Percentiles rank a stretch among this genome's conserved stretches.
These are phyloP conservation scores for Harringtonia aguacate DNA, from an alignment of 2,329 filamentous ascomycete genomes.

Conservation along the genomic window DNA sequence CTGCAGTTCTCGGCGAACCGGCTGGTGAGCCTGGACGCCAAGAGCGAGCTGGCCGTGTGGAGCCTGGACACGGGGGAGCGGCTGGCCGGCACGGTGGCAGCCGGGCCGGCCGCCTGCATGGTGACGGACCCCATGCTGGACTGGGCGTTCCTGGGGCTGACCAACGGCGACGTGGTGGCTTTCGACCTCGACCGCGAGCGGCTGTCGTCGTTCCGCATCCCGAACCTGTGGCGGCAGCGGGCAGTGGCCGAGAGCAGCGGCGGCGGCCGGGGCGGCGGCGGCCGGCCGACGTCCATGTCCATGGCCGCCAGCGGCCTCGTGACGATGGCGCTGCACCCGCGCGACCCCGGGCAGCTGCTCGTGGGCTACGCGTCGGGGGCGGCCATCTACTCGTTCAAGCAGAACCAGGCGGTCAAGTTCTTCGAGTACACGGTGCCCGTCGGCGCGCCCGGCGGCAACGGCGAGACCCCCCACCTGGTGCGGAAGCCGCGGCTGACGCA, in stretches of 20 bases:
- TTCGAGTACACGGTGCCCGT: constrained; percentile 74
- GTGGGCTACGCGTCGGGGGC: constrained; percentile 87
- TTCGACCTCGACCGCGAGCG: constrained; percentile 82
- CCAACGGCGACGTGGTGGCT: constrained; percentile 77
- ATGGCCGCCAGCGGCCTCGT: constrained; percentile 44
- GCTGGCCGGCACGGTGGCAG: constrained; percentile 60
- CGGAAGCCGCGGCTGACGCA: constrained; percentile 69
- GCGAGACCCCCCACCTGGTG: constrained; percentile 45
- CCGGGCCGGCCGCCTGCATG: constrained; percentile 63
- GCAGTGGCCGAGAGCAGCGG: constrained; percentile 38
- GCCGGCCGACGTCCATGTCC: not conserved
- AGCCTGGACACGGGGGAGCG: constrained; percentile 61
- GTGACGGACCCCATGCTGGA: constrained; percentile 84
- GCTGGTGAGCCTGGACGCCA: constrained; percentile 72
- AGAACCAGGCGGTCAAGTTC: constrained; percentile 66
- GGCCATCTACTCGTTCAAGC: constrained; percentile 89
- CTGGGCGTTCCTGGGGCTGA: constrained; percentile 79
- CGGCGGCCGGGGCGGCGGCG: constrained; percentile 24
- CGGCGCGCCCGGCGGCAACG: constrained; percentile 77
- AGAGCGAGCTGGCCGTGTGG: constrained; percentile 78
- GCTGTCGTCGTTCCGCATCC: constrained; percentile 66
- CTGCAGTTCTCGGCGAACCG: constrained; percentile 82
- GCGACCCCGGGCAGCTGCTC: constrained; percentile 83
- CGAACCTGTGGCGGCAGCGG: constrained; percentile 74
- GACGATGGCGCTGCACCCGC: constrained; percentile 73